Conservation (phyloP, 1,284 basidiomycete species). For the Ceratobasidium sp. region DNA sequence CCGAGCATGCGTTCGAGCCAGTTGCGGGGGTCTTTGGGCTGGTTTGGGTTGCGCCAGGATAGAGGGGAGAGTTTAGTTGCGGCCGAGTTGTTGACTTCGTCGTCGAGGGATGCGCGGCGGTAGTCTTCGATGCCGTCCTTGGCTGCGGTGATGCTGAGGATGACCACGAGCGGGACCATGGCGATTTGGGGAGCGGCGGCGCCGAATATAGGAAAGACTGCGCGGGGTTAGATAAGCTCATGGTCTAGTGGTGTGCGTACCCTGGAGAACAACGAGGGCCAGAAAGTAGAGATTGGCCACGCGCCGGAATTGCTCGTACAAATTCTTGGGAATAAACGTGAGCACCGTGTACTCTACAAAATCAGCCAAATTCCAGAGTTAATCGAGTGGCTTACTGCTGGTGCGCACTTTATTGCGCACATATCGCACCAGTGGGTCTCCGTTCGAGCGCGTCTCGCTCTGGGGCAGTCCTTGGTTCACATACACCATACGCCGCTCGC, state of each 20-base stretch:
- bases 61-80: slow-evolving; percentile 74
- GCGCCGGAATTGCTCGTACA: slow-evolving; percentile 88
- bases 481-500: slow-evolving; percentile 68
- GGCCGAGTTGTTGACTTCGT: slow-evolving; percentile 90
- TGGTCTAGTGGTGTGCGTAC: slow-evolving; percentile 52
- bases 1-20: slow-evolving; percentile 77
- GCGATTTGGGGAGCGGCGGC: slow-evolving; percentile 84
- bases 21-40: slow-evolving; percentile 75
- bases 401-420: slow-evolving; percentile 94
- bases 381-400: slow-evolving; percentile 67
- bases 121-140: slow-evolving; percentile 97
- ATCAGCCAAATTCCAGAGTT: not conserved
- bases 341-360: slow-evolving; percentile 83
- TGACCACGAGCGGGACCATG: slow-evolving; percentile 87
- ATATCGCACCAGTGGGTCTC: slow-evolving; percentile 81
- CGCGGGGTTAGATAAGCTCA: not conserved
- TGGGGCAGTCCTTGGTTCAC: slow-evolving; percentile 74
- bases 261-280: slow-evolving; percentile 78
- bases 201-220: slow-evolving; percentile 90
- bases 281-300: slow-evolving; percentile 96
- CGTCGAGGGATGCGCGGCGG: slow-evolving; percentile 83
- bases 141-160: slow-evolving; percentile 86
- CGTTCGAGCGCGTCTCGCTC: slow-evolving; percentile 69
- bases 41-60: slow-evolving; percentile 86
- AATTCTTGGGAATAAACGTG: slow-evolving; percentile 93